Conservation (phyloP, 1,284 basidiomycete genomes). For the Cryptococcus sp. region DNA sequence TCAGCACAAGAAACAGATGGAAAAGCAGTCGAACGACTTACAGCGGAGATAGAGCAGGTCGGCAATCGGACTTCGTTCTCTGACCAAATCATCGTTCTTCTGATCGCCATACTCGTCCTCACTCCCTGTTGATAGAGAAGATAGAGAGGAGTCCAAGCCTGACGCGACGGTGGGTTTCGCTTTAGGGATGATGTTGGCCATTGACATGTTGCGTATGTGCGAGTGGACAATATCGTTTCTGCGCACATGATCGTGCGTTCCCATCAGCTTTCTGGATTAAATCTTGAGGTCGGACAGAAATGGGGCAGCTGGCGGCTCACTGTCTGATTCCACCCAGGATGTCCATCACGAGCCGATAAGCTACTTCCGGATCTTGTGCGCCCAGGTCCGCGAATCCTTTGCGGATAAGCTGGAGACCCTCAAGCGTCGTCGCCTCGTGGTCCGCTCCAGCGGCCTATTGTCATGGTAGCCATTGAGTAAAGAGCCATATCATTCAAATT, state of each 20-base stretch:
- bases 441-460: constrained; percentile 73
- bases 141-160: neutral
- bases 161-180: constrained; percentile 12
- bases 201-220: constrained; percentile 43
- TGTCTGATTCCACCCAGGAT: constrained; percentile 87
- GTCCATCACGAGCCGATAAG: constrained; percentile 83
- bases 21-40: constrained; percentile 26
- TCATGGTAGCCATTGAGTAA: neutral
- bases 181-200: constrained; percentile 26
- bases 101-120: neutral
- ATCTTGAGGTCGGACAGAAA: constrained; percentile 2
- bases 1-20: neutral
- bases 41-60: constrained; percentile 91
- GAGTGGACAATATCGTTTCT: constrained; percentile 40
- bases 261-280: neutral
- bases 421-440: constrained; percentile 82
- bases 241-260: neutral
- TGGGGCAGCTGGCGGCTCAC: constrained; percentile 57
- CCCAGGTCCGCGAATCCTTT: constrained; percentile 84
- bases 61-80: constrained; percentile 69
- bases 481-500: no score
- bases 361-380: constrained; percentile 75
- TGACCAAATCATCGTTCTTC: constrained; percentile 29
- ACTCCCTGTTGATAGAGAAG: constrained; percentile 5
- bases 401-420: constrained; percentile 83